Base-by-base conservation (phyloP, 2,329 filamentous ascomycete genomes). In the Hymenotorrendiella dingleyae region DNA sequence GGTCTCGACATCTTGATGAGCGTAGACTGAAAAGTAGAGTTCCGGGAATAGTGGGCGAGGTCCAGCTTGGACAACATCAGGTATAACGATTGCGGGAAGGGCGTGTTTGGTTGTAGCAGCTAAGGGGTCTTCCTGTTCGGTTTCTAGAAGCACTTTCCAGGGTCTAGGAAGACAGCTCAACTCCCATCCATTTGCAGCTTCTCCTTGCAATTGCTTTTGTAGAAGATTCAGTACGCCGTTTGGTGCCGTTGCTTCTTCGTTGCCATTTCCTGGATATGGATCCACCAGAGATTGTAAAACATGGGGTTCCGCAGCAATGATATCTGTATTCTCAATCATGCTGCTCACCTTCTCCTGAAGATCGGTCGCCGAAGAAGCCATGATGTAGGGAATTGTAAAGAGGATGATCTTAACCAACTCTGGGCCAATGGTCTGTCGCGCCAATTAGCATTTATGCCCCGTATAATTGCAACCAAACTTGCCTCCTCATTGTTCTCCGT, bases 401-500 rank as follows among this genome's bases (percentile, higher is more conserved):
- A 97, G 78, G 52, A 98, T 96, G 55, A 96, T 90, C 67, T 96
- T 97, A 63, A 96, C 89, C 24, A 98, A 77, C 67, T 97, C 93
- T 30, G 94, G 82, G 36, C 79, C 79, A 49, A 83, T 77, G 0
- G 76, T 82, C 76, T 81, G 30, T 19, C 10, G 24, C 16, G 36
- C 14, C 14, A 10, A 45, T 51, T 16, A 56, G 42, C 33, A n/a
- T 29, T 14, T 27, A 9, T 16, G 17, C 22, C 32, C 30, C 32
- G n/a, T n/a, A n/a, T n/a, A n/a, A n/a, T 26, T 20, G 20, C 16
- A 27, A n/a, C 12, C 8, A 9, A 33, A 72, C 84, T 71, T 66
- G 93, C 88, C 67, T 97, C 91, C 58, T 96, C 91, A 12, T 86
- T 90, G 56, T 87, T 94, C 6, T 86, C 85, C 28, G 88, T 95